Conservation (phyloP, 2,329 filamentous ascomycete genomes). For the Cladophialophora chaetospira region DNA sequence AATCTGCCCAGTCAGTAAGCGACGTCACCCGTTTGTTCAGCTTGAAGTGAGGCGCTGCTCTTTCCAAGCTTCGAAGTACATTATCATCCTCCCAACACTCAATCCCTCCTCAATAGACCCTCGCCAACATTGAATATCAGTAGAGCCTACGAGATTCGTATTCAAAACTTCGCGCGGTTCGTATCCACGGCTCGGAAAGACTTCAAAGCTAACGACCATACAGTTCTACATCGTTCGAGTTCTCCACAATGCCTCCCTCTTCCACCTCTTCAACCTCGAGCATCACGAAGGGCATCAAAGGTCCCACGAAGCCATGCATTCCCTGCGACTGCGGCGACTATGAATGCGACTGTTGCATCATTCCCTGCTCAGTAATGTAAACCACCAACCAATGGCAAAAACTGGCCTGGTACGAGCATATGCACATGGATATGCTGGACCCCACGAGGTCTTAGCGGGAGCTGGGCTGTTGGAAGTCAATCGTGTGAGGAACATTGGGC, state of each 20-base stretch:
- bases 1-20: neutral
- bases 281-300: slow-evolving; percentile 29
- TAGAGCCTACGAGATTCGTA: neutral
- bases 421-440: neutral
- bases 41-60: neutral
- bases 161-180: neutral
- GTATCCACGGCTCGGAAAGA: neutral
- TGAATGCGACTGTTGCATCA: slow-evolving; percentile 29
- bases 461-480: no score
- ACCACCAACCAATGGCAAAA: neutral
- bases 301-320: slow-evolving; percentile 29
- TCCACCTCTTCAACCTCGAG: slow-evolving; percentile 28
- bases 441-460: neutral
- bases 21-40: slow-evolving; percentile 1
- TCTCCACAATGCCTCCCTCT: slow-evolving; percentile 23
- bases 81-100: neutral
- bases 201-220: neutral
- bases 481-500: neutral
- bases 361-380: slow-evolving; percentile 27
- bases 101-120: neutral
- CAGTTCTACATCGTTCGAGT: neutral
- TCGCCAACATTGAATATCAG: neutral
- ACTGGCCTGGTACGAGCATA: neutral
- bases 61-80: neutral
- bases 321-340: slow-evolving; percentile 25